A percentile compares a stretch with the other conserved stretches of the same genome.
Conservation (phyloP, 2,329 filamentous ascomycete genomes). For the Cryoendolithus antarcticus region DNA sequence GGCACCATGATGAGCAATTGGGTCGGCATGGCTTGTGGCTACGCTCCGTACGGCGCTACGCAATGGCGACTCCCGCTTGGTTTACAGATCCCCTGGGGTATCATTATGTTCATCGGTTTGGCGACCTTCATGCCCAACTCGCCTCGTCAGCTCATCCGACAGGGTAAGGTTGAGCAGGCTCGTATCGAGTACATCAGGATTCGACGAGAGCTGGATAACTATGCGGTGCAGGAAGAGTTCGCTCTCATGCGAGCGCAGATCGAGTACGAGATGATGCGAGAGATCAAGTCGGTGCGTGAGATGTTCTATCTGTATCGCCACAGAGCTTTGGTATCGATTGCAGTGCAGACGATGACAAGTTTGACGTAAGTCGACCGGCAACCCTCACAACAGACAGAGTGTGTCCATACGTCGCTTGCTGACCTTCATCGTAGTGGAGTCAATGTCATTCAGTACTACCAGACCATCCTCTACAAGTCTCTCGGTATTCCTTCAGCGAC, state of each 20-base stretch:
- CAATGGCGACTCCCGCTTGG: constrained; percentile 71
- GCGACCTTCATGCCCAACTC: constrained; percentile 68
- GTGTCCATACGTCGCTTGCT: too few relatives aligned
- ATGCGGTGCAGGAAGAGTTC: constrained; percentile 45
- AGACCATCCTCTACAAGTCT: constrained; percentile 42
- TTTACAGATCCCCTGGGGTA: constrained; percentile 68
- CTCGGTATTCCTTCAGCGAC: constrained; percentile 38
- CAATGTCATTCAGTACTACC: constrained; percentile 41
- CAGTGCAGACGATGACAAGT: constrained; percentile 46
- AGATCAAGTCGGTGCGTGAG: constrained; percentile 40
- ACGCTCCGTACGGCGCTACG: constrained; percentile 49
- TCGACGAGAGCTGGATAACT: constrained; percentile 60
- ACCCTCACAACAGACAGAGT: too few relatives aligned
- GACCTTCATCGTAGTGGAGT: too few relatives aligned
- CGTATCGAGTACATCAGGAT: constrained; percentile 51
- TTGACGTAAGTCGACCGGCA: constrained; percentile 35
- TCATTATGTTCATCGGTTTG: constrained; percentile 61
- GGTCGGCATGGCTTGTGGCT: constrained; percentile 56
- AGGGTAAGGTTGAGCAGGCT: constrained; percentile 55
- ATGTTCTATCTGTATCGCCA: constrained; percentile 41
- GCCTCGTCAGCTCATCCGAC: constrained; percentile 74
- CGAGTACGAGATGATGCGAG: constrained; percentile 45
- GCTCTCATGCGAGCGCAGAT: constrained; percentile 35
- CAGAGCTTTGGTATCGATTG: constrained; percentile 41
- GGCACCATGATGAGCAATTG: constrained; percentile 53